Conservation (phyloP, 2,329 filamentous ascomycete species). For the Aureobasidium lini region DNA sequence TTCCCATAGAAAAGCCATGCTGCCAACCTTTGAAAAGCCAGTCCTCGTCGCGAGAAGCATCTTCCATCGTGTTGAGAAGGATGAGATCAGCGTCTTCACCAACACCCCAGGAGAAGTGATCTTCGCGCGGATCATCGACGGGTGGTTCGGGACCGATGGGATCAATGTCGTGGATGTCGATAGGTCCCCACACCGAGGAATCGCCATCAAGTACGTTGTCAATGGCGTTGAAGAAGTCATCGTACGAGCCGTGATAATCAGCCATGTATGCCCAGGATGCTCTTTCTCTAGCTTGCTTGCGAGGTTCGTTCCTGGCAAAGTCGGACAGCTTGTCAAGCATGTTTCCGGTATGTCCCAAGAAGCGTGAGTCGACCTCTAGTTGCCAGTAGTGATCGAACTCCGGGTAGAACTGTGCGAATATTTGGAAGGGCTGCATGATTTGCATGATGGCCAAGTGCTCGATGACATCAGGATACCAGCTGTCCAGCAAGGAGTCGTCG, state of each 20-base stretch:
- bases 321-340: constrained; percentile 57
- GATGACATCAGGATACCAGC: constrained; percentile 36
- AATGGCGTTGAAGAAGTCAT: constrained; percentile 28
- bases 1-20: constrained; percentile 22
- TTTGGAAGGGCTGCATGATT: constrained; percentile 60
- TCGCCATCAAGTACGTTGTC: constrained; percentile 27
- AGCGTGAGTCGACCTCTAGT: constrained; percentile 73
- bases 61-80: constrained; percentile 14
- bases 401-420: constrained; percentile 65
- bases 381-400: constrained; percentile 74
- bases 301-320: constrained; percentile 46
- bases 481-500: constrained; percentile 51
- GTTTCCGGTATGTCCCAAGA: constrained; percentile 71
- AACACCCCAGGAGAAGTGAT: constrained; percentile 76
- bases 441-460: constrained; percentile 44
- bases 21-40: constrained; percentile 32
- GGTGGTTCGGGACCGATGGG: constrained; percentile 65
- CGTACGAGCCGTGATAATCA: constrained; percentile 41
- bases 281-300: constrained; percentile 50
- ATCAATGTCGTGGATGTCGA: constrained; percentile 39
- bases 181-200: constrained; percentile 30
- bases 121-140: constrained; percentile 56
- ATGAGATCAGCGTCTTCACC: constrained; percentile 75
- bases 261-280: constrained; percentile 48
- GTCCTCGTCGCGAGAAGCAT: constrained; percentile 16